Evolutionary conservation across 305 asterid species (phyloP), one percentile per base, ranked within the genome.

Genomic region (Fraxinus sp.): DNA sequence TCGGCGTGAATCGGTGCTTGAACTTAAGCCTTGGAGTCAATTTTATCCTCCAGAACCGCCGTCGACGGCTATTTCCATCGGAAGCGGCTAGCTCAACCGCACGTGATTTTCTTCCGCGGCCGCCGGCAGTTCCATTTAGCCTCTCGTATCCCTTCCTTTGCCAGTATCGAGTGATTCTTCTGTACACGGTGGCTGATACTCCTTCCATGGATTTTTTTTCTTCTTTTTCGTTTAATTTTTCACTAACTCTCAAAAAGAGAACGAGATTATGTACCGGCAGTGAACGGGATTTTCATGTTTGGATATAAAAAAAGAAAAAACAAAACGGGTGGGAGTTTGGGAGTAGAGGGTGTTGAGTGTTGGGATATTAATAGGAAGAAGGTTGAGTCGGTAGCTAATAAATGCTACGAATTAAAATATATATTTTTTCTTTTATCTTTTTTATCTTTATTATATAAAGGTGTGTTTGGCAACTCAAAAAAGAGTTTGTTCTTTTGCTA

Each of bases 101-200:
- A 5, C 80, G 85, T 77, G 73, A 5, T 74, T 83, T 88, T 5
- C 85, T 70, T 30, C 74, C 82, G 35, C 87, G 82, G 52, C 88
- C 84, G 76, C 73, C 36, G 82, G 74, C 36, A n/a, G 37, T 28
- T 10, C 77, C 70, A 82, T 78, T 81, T 14, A 92, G 78, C 59
- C 92, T 90, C 81, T 87, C 80, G 89, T 92, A 92, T 78, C 91
- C 88, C 72, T 74, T 89, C 79, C 90, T 30, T 76, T 89, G 86
- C 97, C 93, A 92, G 93, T 89, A 90, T 4, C 90, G 85, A 80
- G 41, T 87, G 80, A 91, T 81, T 80, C 90, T 90, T 76, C 76
- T 84, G 87, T 74, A 78, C 2, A 85, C 79, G 0, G 82, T 20
- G 5, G 74, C 78, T 0, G 90, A 79, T 74, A 81, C 77, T 4